phyloP scores from a whole-genome alignment of 1,284 basidiomycete species.

The Xerocomus cyaneibrunnescens region DNA sequence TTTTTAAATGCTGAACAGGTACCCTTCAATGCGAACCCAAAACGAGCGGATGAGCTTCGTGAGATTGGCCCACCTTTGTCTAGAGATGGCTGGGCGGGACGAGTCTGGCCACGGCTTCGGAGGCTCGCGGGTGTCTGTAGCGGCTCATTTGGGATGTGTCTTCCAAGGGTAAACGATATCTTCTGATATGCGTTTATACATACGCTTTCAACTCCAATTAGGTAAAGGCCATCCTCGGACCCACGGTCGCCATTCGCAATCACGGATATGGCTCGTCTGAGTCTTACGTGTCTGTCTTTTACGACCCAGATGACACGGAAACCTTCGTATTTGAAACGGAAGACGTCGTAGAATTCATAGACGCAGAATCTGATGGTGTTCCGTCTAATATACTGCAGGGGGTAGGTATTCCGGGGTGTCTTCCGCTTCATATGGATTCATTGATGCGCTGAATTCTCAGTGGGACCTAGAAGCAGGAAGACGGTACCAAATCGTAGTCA shows the following conservation, averaged over 20 bases:
- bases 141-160: slow-evolving; percentile 15
- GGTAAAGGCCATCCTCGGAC: slow-evolving; percentile 10
- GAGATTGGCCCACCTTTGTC: slow-evolving; percentile 16
- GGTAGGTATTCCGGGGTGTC: background rate
- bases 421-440: background rate
- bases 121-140: slow-evolving; percentile 9
- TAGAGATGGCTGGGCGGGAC: slow-evolving; percentile 14
- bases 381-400: slow-evolving; percentile 8
- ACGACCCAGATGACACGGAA: slow-evolving; percentile 4
- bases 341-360: slow-evolving; percentile 14
- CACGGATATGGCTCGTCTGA: slow-evolving; percentile 15
- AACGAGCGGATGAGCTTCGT: slow-evolving; percentile 12
- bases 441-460: slow-evolving; percentile 4
- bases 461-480: slow-evolving; percentile 14
- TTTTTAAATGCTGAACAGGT: background rate
- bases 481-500: slow-evolving; percentile 16
- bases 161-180: slow-evolving; percentile 8
- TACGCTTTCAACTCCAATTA: background rate
- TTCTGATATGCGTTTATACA: background rate
- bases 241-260: slow-evolving; percentile 14
- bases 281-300: slow-evolving; percentile 10
- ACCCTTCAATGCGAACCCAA: slow-evolving; percentile 7
- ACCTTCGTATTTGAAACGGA: slow-evolving; percentile 10
- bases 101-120: slow-evolving; percentile 16
- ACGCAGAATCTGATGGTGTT: background rate